Conservation (phyloP, 1,139 yeast species). For the Keqinozyma sinolaborantium region DNA sequence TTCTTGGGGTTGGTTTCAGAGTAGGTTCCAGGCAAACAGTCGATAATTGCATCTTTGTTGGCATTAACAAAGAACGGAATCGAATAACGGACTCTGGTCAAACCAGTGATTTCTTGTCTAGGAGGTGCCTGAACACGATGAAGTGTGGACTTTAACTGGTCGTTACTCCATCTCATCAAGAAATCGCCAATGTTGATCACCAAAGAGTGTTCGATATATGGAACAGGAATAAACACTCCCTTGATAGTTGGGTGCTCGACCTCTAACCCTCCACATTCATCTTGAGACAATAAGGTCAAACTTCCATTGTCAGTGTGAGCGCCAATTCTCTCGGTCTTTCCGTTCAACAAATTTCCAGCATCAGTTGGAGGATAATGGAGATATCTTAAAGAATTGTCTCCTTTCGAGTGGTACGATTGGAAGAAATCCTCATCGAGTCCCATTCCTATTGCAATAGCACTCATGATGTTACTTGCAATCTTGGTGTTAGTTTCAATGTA, state of each 20-base stretch:
- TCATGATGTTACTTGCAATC: constrained; percentile 1
- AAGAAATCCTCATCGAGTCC: constrained; percentile 18
- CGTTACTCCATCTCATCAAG: constrained; percentile 28
- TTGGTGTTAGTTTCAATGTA: constrained; percentile 6
- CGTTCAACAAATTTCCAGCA: constrained; percentile 9
- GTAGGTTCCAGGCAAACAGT: constrained; percentile 18
- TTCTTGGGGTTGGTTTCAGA: constrained; percentile 18
- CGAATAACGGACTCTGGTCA: constrained; percentile 18
- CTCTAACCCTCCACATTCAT: constrained; percentile 24
- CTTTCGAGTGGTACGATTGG: constrained; percentile 19
- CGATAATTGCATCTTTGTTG: constrained; percentile 22
- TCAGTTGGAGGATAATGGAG: constrained; percentile 21
- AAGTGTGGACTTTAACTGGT: constrained; percentile 20
- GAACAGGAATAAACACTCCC: constrained; percentile 22
- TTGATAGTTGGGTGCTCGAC: constrained; percentile 22
- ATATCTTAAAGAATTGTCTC: constrained; percentile 17
- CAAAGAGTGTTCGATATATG: constrained; percentile 19
- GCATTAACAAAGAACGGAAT: constrained; percentile 25
- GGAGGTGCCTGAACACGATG: constrained; percentile 22
- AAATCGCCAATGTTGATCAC: constrained; percentile 27
- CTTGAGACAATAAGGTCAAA: constrained; percentile 21
- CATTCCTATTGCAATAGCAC: constrained; percentile 15
- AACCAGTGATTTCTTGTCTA: constrained; percentile 9
- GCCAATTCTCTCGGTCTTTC: constrained; percentile 24
- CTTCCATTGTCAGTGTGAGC: constrained; percentile 27